phyloP scores from a whole-genome alignment of 2,329 filamentous ascomycete genomes.

The Trichoderma sp. region DNA sequence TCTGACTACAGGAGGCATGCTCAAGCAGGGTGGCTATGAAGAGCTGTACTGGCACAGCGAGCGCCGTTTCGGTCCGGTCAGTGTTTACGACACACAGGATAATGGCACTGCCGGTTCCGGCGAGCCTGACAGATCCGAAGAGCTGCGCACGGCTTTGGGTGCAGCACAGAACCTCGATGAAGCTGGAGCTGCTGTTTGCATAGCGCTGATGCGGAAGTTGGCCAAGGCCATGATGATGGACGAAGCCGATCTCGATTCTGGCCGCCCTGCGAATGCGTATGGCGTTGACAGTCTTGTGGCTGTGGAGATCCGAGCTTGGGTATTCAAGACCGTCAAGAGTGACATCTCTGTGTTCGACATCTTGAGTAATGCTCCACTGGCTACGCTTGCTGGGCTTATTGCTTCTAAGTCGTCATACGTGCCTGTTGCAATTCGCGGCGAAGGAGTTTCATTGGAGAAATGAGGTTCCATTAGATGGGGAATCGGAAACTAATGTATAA shows the following conservation, averaged over 20 bases:
- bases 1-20: neutral
- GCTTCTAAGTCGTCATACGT: neutral
- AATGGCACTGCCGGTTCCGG: neutral
- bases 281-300: neutral
- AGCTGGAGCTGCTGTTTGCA: neutral
- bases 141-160: neutral
- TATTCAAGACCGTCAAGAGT: neutral
- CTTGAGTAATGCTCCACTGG: neutral
- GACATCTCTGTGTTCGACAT: neutral
- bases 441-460: neutral
- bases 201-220: neutral
- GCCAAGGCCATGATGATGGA: neutral
- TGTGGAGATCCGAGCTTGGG: neutral
- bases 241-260: neutral
- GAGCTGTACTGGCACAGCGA: neutral
- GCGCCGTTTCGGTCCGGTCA: neutral
- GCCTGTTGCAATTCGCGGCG: neutral
- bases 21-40: neutral
- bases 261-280: neutral
- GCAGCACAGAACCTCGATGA: neutral
- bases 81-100: neutral
- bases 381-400: neutral
- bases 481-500: too few species aligned
- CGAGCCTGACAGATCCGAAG: neutral
- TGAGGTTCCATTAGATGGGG: neutral